Conservation (phyloP, 1,139 yeast species). For the Spathaspora sp. region DNA sequence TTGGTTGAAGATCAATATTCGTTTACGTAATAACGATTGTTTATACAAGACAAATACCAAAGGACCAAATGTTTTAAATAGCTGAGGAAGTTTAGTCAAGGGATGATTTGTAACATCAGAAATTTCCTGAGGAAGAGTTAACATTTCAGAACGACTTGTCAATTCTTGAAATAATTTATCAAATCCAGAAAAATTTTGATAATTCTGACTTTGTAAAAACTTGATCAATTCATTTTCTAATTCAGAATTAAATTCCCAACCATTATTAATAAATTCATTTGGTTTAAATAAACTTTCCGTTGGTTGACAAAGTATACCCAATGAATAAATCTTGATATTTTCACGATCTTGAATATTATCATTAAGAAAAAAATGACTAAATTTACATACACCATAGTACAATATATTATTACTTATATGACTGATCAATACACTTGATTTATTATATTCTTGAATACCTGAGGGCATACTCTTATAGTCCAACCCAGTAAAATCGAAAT, state of each 20-base stretch:
- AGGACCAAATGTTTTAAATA: constrained; percentile 66
- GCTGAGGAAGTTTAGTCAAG: constrained; percentile 44
- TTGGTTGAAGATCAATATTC: constrained; percentile 58
- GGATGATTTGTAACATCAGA: constrained; percentile 44
- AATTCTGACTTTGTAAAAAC: constrained; percentile 28
- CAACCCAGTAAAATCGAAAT: constrained; percentile 35
- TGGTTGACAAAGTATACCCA: constrained; percentile 61
- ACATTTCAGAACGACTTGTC: not conserved
- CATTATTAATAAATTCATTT: constrained; percentile 47
- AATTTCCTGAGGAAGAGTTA: not conserved
- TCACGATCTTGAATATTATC: constrained; percentile 33
- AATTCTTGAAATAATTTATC: constrained; percentile 18
- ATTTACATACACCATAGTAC: constrained; percentile 40
- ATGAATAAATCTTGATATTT: constrained; percentile 61
- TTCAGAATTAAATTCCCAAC: constrained; percentile 56
- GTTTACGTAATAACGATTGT: constrained; percentile 59
- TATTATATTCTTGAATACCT: constrained; percentile 66
- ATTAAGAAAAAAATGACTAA: constrained; percentile 27
- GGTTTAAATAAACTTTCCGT: constrained; percentile 47
- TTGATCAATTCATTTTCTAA: constrained; percentile 42
- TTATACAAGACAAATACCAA: constrained; percentile 71
- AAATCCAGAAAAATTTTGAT: constrained; percentile 20
- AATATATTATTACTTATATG: constrained; percentile 27
- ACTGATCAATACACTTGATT: constrained; percentile 45
- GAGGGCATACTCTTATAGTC: constrained; percentile 82